Evolutionary conservation across 306 rosid genomes (phyloP), one percentile per base, ranked within the genome.

Genomic region (Arachis hypogaea): DNA sequence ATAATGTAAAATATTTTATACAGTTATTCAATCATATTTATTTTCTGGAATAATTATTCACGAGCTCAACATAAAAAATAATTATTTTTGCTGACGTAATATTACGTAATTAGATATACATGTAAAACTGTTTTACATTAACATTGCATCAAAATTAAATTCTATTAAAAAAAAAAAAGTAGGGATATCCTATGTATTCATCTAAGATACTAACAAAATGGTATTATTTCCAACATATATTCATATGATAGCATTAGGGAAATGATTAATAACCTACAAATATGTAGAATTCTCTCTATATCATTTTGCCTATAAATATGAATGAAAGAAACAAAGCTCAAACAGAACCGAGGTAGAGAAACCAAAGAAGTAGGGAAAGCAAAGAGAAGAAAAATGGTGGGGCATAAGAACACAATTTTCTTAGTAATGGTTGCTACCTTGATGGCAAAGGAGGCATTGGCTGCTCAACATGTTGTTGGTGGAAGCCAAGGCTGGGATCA

Each of bases 401-500:
- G 86, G 94, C 77, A 0, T 43, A 77, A 42, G 85, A 79, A 89
- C 88, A 86, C 87, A 75, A 22, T 69, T 59, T 59, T 84, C 29
- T 69, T 85, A 57, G 82, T 80, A 18, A 16, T 91, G 40, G 3
- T 83, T 30, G 84, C 75, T 43, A 82, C 82, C 22, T 69, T 84
- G 72, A 71, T 82, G n/a, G 56, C 78, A 66, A 78, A 78, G 68
- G 83, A 71, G 62, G 83, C 51, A n/a, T 51, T 82, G 11, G 86
- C 94, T 16, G 78, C 81, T 10, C 88, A 89, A 52, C 86, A 82
- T 76, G 74, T 29, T 50, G 98, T 93, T 80, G 98, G 98, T 7
- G 98, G 97, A 75, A 85, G 78, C 80, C 92, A 91, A 82, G 98
- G 98, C 7, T 93, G 98, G 98, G 90, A 88, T 59, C 71, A 69